Conservation (phyloP, 139 green algal species). For the Tetraselmis chui region DNA sequence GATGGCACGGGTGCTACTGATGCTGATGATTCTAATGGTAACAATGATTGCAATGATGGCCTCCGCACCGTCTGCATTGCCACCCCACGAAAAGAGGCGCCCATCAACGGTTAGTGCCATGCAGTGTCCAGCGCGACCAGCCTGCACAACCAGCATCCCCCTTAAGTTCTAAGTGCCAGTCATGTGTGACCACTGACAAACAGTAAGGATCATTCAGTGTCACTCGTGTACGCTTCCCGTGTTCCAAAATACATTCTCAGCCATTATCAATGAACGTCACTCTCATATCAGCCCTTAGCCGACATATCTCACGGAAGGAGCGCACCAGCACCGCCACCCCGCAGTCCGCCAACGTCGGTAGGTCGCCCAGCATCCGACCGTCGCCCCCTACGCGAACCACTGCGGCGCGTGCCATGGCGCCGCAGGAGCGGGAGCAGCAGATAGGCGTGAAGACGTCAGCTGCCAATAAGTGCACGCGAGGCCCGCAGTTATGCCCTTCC, state of each 20-base stretch:
- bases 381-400: background rate
- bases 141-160: background rate
- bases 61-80: background rate
- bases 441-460: too few relatives aligned
- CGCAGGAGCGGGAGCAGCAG: too few relatives aligned
- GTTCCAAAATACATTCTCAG: background rate
- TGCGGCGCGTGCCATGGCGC: too few relatives aligned
- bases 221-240: background rate
- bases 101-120: background rate
- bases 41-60: too few relatives aligned
- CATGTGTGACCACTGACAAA: too few relatives aligned
- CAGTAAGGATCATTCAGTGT: background rate
- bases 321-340: background rate
- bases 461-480: too few relatives aligned
- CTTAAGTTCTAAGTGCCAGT: too few relatives aligned
- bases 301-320: background rate
- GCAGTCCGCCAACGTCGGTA: background rate
- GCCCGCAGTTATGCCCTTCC: too few relatives aligned
- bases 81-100: background rate
- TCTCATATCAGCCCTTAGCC: background rate
- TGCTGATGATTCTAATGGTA: too few relatives aligned
- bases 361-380: background rate
- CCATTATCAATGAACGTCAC: too few relatives aligned
- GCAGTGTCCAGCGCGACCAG: background rate
- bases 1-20: background rate